Evolutionary conservation across 306 rosid genomes (phyloP).

Genomic region (Cyclanthera cordifolia): DNA sequence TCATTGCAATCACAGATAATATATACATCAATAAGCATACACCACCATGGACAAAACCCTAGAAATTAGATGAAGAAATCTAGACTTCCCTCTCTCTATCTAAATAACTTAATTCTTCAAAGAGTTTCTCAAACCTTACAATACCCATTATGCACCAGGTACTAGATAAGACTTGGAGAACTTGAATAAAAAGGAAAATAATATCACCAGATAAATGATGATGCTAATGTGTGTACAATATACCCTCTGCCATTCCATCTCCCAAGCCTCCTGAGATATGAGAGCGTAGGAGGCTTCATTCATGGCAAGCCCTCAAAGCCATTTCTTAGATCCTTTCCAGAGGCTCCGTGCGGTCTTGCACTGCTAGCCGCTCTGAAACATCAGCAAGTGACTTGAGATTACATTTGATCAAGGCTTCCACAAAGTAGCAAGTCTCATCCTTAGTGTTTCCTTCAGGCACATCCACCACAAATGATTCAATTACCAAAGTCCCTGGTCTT

Average conservation of each 20-base stretch:
- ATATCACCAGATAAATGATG: not conserved
- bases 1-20: conserved; percentile 3
- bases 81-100: not conserved
- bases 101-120: not conserved
- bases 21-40: not conserved
- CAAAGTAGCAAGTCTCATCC: conserved; percentile 89
- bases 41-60: conserved; percentile 18
- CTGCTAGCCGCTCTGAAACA: conserved; percentile 82
- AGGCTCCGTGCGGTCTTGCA: conserved; percentile 82
- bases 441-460: conserved; percentile 93
- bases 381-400: conserved; percentile 91
- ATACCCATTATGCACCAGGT: conserved; percentile 1
- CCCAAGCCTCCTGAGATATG: conserved; percentile 16
- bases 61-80: conserved; percentile 12
- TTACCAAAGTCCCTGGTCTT: conserved; percentile 83
- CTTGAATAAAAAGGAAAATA: not conserved
- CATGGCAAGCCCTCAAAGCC: conserved; percentile 11
- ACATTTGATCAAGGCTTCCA: conserved; percentile 89
- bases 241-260: conserved; percentile 17
- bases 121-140: conserved; percentile 14
- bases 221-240: not conserved
- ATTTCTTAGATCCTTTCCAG: conserved; percentile 36
- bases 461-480: conserved; percentile 92
- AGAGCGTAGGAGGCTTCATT: conserved; percentile 18
- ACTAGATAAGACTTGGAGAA: conserved; percentile 6